Evolutionary conservation across 768 basidiomycete species (phyloP).

Genomic region (Calocybe indica): DNA sequence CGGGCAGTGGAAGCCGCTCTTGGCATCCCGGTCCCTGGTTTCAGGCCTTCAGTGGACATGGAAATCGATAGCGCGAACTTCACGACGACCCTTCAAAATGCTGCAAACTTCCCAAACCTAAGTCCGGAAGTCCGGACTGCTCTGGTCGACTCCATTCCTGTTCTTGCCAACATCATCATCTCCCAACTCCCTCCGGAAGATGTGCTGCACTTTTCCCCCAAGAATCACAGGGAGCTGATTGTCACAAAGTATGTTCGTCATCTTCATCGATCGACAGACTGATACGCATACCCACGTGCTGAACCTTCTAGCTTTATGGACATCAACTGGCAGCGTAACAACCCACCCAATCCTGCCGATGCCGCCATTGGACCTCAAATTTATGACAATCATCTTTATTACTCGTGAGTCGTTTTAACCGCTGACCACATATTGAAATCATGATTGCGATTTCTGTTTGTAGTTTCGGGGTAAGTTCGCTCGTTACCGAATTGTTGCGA

Average conservation of each 20-base stretch:
- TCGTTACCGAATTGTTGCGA: neutral
- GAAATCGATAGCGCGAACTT: slow-evolving; percentile 12
- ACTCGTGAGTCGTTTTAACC: slow-evolving; percentile 38
- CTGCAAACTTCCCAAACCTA: slow-evolving; percentile 14
- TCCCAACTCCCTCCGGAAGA: slow-evolving; percentile 19
- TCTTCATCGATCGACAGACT: neutral
- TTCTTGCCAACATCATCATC: slow-evolving; percentile 31
- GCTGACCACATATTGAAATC: neutral
- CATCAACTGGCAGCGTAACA: slow-evolving; percentile 66
- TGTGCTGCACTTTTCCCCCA: slow-evolving; percentile 9
- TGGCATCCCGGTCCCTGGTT: slow-evolving; percentile 41
- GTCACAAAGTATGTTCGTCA: slow-evolving; percentile 29
- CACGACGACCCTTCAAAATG: slow-evolving; percentile 17
- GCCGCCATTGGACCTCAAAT: slow-evolving; percentile 63
- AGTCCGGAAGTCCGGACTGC: slow-evolving; percentile 23
- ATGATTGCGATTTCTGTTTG: neutral
- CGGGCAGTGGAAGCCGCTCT: slow-evolving; percentile 59
- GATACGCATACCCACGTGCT: slow-evolving; percentile 5
- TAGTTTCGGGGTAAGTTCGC: slow-evolving; percentile 51
- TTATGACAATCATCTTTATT: slow-evolving; percentile 80
- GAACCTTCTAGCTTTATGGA: slow-evolving; percentile 66
- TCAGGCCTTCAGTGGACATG: slow-evolving; percentile 1
- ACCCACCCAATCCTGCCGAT: slow-evolving; percentile 64
- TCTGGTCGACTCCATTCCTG: slow-evolving; percentile 29
- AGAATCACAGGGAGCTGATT: slow-evolving; percentile 12